These are phyloP conservation scores for Sideroxylon spinosum DNA, from an alignment of 179 eudicot genomes.

Conservation along the genomic window DNA sequence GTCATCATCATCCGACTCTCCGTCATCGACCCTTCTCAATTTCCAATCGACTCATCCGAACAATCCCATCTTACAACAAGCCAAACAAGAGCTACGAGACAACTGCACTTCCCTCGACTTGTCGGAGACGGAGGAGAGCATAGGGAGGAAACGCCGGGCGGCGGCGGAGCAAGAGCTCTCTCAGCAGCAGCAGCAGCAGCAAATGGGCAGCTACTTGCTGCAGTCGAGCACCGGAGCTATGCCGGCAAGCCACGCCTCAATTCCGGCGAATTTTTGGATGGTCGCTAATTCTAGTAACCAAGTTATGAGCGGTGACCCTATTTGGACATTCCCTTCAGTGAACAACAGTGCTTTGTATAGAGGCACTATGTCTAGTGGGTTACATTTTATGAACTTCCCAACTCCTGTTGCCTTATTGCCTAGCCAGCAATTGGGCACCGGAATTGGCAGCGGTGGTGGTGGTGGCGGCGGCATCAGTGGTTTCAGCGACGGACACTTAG, in stretches of 20 bases:
- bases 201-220: slow-evolving; percentile 38
- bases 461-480: slow-evolving; percentile 19
- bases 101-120: slow-evolving; percentile 24
- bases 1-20: slow-evolving; percentile 1
- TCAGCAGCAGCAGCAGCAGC: slow-evolving; percentile 27
- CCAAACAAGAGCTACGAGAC: slow-evolving; percentile 29
- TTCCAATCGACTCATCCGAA: slow-evolving; percentile 27
- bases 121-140: slow-evolving; percentile 29
- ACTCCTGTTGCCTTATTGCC: slow-evolving; percentile 44
- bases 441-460: slow-evolving; percentile 27
- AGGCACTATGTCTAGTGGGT: slow-evolving; percentile 39
- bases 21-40: slow-evolving; percentile 27
- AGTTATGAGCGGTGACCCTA: slow-evolving; percentile 38
- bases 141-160: slow-evolving; percentile 30
- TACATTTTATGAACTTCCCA: slow-evolving; percentile 56
- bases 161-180: slow-evolving; percentile 33
- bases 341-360: slow-evolving; percentile 38
- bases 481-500: slow-evolving; percentile 45
- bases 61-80: slow-evolving; percentile 26
- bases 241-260: slow-evolving; percentile 39
- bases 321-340: slow-evolving; percentile 45
- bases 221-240: slow-evolving; percentile 40
- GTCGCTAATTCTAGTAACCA: slow-evolving; percentile 38
- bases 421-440: slow-evolving; percentile 31
- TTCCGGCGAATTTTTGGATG: slow-evolving; percentile 63